Conservation (phyloP, 768 basidiomycete species). For the Lactarius vividus region DNA sequence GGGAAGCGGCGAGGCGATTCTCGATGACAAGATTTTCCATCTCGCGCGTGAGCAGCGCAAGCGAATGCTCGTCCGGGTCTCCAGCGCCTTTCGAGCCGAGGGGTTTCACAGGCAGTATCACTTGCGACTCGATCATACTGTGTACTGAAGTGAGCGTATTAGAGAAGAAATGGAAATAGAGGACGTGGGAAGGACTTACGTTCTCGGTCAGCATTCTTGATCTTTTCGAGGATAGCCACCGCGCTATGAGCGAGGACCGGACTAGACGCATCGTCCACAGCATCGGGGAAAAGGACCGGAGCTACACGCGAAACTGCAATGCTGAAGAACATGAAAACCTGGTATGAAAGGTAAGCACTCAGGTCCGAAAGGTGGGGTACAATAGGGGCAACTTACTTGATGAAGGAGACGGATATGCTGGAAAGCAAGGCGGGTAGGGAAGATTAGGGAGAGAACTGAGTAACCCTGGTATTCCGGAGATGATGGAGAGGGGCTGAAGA, state of each 20-base stretch:
- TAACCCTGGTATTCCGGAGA: slow-evolving; percentile 30
- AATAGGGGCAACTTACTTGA: slow-evolving; percentile 36
- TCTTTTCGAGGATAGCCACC: slow-evolving; percentile 15
- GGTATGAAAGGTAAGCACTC: not conserved
- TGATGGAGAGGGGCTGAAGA: slow-evolving; percentile 57
- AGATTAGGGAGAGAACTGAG: slow-evolving; percentile 36
- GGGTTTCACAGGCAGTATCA: slow-evolving; percentile 12
- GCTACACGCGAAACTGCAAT: slow-evolving; percentile 69
- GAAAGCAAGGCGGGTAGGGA: slow-evolving; percentile 66
- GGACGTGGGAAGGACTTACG: slow-evolving; percentile 3
- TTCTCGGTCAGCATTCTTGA: slow-evolving; percentile 20
- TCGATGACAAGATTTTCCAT: slow-evolving; percentile 28
- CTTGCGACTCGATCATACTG: slow-evolving; percentile 15
- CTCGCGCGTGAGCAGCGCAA: slow-evolving; percentile 25
- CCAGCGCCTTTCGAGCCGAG: not conserved
- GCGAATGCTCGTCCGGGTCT: slow-evolving; percentile 20
- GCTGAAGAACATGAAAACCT: slow-evolving; percentile 66
- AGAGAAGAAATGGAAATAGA: not conserved
- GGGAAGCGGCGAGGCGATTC: slow-evolving; percentile 14
- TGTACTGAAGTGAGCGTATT: slow-evolving; percentile 8
- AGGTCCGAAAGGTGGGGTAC: not conserved
- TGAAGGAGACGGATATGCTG: slow-evolving; percentile 79
- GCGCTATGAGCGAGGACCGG: slow-evolving; percentile 8
- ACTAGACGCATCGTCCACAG: slow-evolving; percentile 10
- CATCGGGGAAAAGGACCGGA: slow-evolving; percentile 57